phyloP scores from a whole-genome alignment of 495 filamentous ascomycete genomes.

The Aspergillus nidulans region DNA sequence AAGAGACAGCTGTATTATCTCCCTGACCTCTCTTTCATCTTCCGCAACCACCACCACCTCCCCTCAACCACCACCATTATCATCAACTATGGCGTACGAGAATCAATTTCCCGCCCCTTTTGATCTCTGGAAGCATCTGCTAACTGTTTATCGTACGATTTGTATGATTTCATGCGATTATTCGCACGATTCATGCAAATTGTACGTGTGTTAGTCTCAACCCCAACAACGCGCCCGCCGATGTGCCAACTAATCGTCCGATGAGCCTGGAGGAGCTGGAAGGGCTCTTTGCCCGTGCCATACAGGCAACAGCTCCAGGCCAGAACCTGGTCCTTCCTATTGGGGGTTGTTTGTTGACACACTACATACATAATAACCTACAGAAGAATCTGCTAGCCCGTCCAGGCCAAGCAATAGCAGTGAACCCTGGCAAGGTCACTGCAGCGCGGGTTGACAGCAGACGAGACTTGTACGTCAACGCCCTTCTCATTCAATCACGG shows the following conservation, averaged over 20 bases:
- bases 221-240: no score
- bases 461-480: slow-evolving; percentile 1
- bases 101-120: neutral
- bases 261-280: neutral
- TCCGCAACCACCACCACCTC: no score
- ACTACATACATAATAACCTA: neutral
- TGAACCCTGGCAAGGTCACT: neutral
- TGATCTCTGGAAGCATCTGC: neutral
- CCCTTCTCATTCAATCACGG: slow-evolving; percentile 4
- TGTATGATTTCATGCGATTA: no score
- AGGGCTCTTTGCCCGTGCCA: neutral
- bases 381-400: neutral
- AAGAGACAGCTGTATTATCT: no score
- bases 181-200: neutral
- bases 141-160: neutral
- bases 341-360: neutral
- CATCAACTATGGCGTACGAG: neutral
- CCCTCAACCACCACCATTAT: neutral
- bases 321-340: neutral
- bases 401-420: neutral
- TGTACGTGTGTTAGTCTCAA: no score
- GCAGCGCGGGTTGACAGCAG: neutral
- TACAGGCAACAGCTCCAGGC: neutral
- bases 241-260: neutral
- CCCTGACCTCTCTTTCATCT: no score